Evolutionary conservation across 2,329 filamentous ascomycete species (phyloP), one percentile per base, ranked within the genome.

Genomic region (Colletotrichum tamarilloi): DNA sequence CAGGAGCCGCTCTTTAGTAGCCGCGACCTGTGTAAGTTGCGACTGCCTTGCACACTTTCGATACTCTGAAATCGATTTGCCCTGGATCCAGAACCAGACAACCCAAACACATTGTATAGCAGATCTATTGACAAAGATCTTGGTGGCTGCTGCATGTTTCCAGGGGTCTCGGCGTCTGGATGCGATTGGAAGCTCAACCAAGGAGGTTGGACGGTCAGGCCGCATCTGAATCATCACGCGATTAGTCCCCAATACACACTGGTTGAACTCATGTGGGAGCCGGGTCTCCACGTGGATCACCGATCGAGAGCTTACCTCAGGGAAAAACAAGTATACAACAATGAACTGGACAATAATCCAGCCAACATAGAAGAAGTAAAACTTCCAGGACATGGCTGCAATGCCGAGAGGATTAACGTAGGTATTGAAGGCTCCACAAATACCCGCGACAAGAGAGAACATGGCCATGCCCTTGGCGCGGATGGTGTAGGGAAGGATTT

Each of bases 321-420:
- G 30, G 74, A 80, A 52, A 24, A 74, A 53, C 3, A 75, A 62
- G 30, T 67, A 68, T 63, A 91, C 84, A 0, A 85, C 84, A 0
- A 82, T 79, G 2, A 86, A 72, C 0, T 84, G 81, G 11, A 82
- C 84, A 57, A 66, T 11, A 30, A 74, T 75, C 71, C 69, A 74
- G 28, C 55, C 73, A 6, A 88, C 86, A 67, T 90, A 91, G 26
- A 91, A 83, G 73, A 91, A 87, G 80, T 90, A 91, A 73, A 87
- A 91, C 76, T 83, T 86, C 83, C 87, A 90, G 0, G 82, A 82
- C 46, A 90, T 84, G 1, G 83, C 77, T 0, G 82, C 84, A 1
- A 91, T 78, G 0, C 85, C 89, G 62, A 88, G 86, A 0, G 89
- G 89, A 35, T 87, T 86, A 8, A 91, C 87, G 2, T 77, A 79